Evolutionary conservation across 768 basidiomycete genomes (phyloP), one percentile per base, ranked within the genome.

Genomic region (Lepiota brunneoincarnata): DNA sequence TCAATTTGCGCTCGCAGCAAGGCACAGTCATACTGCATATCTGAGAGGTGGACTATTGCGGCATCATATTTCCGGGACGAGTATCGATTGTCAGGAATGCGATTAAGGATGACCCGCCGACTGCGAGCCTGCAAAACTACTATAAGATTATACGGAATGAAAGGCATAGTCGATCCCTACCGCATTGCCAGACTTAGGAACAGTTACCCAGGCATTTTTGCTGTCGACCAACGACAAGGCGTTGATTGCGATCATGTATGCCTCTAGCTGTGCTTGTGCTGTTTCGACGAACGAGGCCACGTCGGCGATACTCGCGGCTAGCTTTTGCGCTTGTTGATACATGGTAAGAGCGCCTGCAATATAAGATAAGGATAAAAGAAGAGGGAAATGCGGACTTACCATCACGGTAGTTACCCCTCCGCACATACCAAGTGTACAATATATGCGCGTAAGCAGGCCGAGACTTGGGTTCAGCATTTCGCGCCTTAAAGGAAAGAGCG

Each of bases 391-490:
- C 37, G 55, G 58, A 76, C 83, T 69, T 67, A 95, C 96, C 97
- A 67, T 83, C 93, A 48, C 93, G 83, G 71, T 94, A 93, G 67
- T 98, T 93, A 23, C 91, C 90, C 66, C 91, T 78, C 52, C 81
- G 78, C 61, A 88, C 81, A 67, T 93, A 88, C 93, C 93, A 98
- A 43, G 92, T 87, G 70, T 97, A 96, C n/a, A 98, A 72, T 50
- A 98, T 91, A 62, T 84, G 82, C 34, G 93, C 86, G 73, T 96
- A 98, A 64, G 84, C 86, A 0, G 95, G 95, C 35, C 78, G 81
- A 36, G 86, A 72, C 40, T 91, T 82, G 45, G 96, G 93, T 71
- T 99, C 92, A 15, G 87, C 87, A 67, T 98, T 96, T 56, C 95
- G 83, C 6, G 93, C 91, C 68, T 98, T 96, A 76, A 95, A 98